Base-by-base conservation (phyloP, 768 basidiomycete genomes). In the Pulveroboletus sp. region DNA sequence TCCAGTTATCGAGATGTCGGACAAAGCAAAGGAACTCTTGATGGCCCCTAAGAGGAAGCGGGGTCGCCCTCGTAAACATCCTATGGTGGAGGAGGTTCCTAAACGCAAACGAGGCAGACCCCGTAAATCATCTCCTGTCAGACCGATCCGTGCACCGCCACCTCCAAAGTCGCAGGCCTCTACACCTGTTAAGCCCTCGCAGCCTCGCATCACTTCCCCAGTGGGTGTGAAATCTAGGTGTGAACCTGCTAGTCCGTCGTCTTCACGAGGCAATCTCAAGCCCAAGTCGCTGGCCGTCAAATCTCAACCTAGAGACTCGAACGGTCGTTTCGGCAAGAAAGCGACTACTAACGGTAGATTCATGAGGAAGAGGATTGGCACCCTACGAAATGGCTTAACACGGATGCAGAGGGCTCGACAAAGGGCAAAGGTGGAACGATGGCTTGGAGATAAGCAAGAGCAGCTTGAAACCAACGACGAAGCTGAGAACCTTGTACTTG, bases 281-380 rank as follows among this genome's bases (percentile, higher is more conserved):
- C 71, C 75, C 28, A 73, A 76, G 57, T 73, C 75, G 4, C 64
- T 75, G 14, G 73, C 75, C 6, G 66, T 73, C 31, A 71, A 77
- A 37, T 63, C 67, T 10, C 84, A 86, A 58, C 84, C 84, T 2
- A 74, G 84, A 50, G 77, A 80, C 46, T 68, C 67, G 15, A 84
- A 86, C 54, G 84, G 84, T 38, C 74, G 83, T 15, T 86, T 87
- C 55, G 83, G 82, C 32, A 82, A 78, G 70, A 84, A 85, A 62
- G 72, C 69, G 32, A 69, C 68, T 15, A 77, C 74, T 11, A 73
- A 76, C 42, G 75, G 76, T 43, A 71, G 65, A 58, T 72, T 68
- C 48, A 60, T 70, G 51, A 71, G 74, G 58, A 74, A 65, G 61
- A 63, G 67, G 44, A 49, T 65, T 46, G 35, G 54, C 31, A 41